Percentiles rank a stretch among this genome's conserved stretches.
These are phyloP conservation scores for Fusarium tuaranense DNA, from an alignment of 2,329 filamentous ascomycete genomes.

Conservation along the genomic window DNA sequence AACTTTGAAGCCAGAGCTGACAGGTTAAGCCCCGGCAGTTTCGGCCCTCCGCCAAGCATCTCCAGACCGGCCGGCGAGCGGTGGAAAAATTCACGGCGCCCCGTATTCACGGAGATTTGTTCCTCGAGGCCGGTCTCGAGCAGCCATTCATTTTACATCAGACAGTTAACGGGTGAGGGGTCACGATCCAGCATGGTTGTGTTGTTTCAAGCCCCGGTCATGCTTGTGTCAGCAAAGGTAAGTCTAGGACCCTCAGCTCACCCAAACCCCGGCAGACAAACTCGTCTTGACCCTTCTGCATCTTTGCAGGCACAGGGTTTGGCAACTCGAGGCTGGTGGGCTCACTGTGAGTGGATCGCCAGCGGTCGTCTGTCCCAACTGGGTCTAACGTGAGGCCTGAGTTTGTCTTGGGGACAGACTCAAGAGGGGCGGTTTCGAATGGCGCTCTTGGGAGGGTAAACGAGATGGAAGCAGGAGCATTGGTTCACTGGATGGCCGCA, in stretches of 20 bases:
- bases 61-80: conserved; percentile 16
- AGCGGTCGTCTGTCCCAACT: conserved; percentile 21
- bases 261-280: background rate
- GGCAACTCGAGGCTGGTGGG: conserved; percentile 1
- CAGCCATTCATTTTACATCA: conserved; percentile 37
- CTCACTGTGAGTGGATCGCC: conserved; percentile 18
- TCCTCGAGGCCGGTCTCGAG: conserved; percentile 3
- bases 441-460: conserved; percentile 15
- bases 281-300: background rate
- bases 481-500: background rate
- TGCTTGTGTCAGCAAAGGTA: conserved; percentile 4
- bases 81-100: conserved; percentile 34
- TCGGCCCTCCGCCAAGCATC: conserved; percentile 24
- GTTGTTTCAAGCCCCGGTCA: conserved; percentile 38
- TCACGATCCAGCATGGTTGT: conserved; percentile 26
- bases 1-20: background rate
- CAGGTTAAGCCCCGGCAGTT: conserved; percentile 6
- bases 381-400: conserved; percentile 14
- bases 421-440: conserved; percentile 30
- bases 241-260: conserved; percentile 13
- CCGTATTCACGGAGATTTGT: conserved; percentile 16
- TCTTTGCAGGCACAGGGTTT: background rate
- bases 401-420: conserved; percentile 18
- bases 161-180: conserved; percentile 33
- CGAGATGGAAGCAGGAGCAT: conserved; percentile 29